Evolutionary conservation across 331 rosid species (phyloP), one percentile per base, ranked within the genome.

Genomic region (Cucumis variabilis): DNA sequence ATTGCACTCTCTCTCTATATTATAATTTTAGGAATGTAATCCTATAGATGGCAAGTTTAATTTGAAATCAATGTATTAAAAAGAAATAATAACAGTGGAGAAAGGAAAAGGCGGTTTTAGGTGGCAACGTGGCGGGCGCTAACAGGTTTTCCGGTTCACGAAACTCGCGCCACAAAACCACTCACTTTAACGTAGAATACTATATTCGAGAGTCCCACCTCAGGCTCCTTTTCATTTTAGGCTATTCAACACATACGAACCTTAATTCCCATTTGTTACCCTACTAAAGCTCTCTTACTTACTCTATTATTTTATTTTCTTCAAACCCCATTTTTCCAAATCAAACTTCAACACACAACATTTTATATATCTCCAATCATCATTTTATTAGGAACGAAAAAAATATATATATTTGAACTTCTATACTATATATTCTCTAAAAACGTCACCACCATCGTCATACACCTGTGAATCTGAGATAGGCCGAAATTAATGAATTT

Each of bases 121-220:
- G 60, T 66, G 10, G 71, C 30, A 2, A 84, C 79, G 87, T 84
- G 87, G 87, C 79, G 87, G 87, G 79, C 80, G 87, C 51, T 69
- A 48, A 85, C 87, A 69, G 87, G 87, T 85, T 85, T 85, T 11
- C 9, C 3, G 14, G 14, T 48, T 84, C 78, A 84, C 66, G 33
- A 68, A 84, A 68, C 66, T 24, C 46, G 87, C 50, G 66, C 87
- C 87, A 16, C 25, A 84, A 84, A 41, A 63, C 77, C 86, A 81
- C 69, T 10, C 5, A 21, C 20, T 33, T 80, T 58, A 33, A 78
- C 67, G 24, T 58, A 53, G 8, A 23, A 79, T 4, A 44, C 82
- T 62, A 63, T 10, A 23, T 12, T 21, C 5, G 7, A 58, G 6
- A 63, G 68, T 1, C 68, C 68, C 68, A 63, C 68, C 68, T 6